Base-by-base conservation (phyloP, 1,284 basidiomycete genomes). In the Retiboletus flavoniger region DNA sequence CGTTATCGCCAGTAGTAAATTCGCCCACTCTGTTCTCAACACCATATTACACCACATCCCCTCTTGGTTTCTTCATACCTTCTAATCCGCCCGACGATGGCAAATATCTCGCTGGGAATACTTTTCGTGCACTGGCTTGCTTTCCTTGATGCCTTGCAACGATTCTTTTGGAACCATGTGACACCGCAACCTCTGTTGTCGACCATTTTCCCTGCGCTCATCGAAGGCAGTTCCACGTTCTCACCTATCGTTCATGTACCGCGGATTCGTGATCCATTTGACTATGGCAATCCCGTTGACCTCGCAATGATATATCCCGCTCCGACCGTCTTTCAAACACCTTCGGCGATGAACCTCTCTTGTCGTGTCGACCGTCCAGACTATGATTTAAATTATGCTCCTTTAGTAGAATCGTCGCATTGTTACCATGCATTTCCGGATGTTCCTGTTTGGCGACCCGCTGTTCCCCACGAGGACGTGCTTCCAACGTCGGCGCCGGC, bases 61-160 rank as follows among this genome's bases (percentile, higher is more conserved):
- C 50, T 40, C 51, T 47, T 49, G 32, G 7, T 44, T 50, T 52
- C 44, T 5, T 32, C 39, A n/a, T 50, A 29, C n/a, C 14, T 26
- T 26, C 29, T 40, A 17, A 21, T 38, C 40, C 35, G 29, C 17
- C 3, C 7, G 21, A 10, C 32, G 16, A 51, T 63, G 50, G 41
- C 39, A 32, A 34, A 19, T 4, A 34, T 60, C 16, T 48, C 47
- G 9, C n/a, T 54, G 31, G 45, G n/a, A 38, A 3, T 47, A 26
- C 55, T 66, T 14, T 21, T 62, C 17, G 50, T 24, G 6, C 59
- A 66, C 31, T 63, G 60, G 50, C n/a, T 62, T 31, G 16, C 60
- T 28, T 42, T 66, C 24, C 42, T 63, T 11, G 38, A 49, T 41
- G 36, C 17, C 29, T 13, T 63, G 7, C 63, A 53, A 39, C 53